Conservation (phyloP, 129 eudicot genomes). For the Flaveria ramosissima region DNA sequence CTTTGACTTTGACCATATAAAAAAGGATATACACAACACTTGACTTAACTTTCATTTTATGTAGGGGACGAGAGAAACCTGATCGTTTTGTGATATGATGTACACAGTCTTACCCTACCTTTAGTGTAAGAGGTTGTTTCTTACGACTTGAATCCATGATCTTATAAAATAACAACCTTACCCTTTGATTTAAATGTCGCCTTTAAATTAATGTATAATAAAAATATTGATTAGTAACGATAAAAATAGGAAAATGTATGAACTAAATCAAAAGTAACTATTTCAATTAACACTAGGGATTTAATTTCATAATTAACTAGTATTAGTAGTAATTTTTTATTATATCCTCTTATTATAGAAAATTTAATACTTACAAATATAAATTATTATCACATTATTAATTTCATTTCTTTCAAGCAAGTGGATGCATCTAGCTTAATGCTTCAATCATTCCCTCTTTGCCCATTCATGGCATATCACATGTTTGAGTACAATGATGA, state of each 20-base stretch:
- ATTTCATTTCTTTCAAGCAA: constrained; percentile 22
- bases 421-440: constrained; percentile 26
- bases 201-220: background rate
- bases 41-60: too few species aligned
- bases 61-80: too few species aligned
- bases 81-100: too few species aligned
- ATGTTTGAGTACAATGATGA: constrained; percentile 36
- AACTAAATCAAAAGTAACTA: background rate
- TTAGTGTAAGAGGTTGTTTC: too few species aligned
- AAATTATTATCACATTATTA: background rate
- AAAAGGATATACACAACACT: too few species aligned
- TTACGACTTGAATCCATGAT: too few species aligned
- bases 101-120: too few species aligned
- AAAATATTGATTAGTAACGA: background rate
- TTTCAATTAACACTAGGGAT: background rate
- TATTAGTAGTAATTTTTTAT: background rate
- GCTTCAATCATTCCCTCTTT: constrained; percentile 33
- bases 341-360: background rate
- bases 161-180: too few species aligned
- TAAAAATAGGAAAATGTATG: background rate
- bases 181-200: too few species aligned
- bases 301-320: background rate
- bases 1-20: background rate
- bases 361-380: background rate
- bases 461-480: constrained; percentile 36